phyloP scores from a whole-genome alignment of 768 basidiomycete genomes.

The Suillus luteus region DNA sequence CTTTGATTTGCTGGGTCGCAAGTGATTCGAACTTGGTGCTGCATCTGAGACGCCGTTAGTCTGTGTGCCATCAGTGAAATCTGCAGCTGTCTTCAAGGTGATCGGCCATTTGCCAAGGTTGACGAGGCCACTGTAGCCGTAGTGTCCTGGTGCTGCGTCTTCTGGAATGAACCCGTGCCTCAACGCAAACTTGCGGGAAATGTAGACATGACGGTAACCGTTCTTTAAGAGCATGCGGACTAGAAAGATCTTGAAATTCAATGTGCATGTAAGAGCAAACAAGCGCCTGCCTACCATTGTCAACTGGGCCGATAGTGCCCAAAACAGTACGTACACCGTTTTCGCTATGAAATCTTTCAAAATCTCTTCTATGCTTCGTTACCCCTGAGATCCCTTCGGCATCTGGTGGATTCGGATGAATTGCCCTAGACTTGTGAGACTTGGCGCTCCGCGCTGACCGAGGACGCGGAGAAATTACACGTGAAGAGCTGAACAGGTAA shows the following conservation, averaged over 20 bases:
- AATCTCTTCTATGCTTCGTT: conserved; percentile 71
- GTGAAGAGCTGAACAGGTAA: conserved; percentile 53
- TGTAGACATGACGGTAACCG: conserved; percentile 93
- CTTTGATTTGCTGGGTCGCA: conserved; percentile 33
- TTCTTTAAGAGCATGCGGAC: conserved; percentile 93
- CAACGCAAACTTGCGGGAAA: conserved; percentile 90
- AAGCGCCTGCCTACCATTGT: conserved; percentile 59
- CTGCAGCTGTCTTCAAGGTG: conserved; percentile 48
- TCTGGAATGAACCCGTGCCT: conserved; percentile 85
- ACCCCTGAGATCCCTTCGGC: conserved; percentile 40
- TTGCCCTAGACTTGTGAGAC: conserved; percentile 39
- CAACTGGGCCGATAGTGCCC: conserved; percentile 89
- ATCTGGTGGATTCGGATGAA: conserved; percentile 33
- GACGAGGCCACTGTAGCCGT: conserved; percentile 90
- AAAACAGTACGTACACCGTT: conserved; percentile 93
- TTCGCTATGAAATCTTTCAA: conserved; percentile 84
- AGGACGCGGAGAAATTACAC: conserved; percentile 32
- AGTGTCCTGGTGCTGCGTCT: conserved; percentile 86
- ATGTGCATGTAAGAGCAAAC: not conserved
- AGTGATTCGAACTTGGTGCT: not conserved
- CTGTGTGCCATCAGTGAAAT: conserved; percentile 5
- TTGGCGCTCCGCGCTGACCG: conserved; percentile 37
- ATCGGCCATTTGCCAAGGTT: conserved; percentile 89
- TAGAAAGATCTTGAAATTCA: conserved; percentile 27
- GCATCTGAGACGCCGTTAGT: conserved; percentile 1